Percentiles rank a stretch among this genome's conserved stretches.
Conservation (phyloP, 768 basidiomycete genomes). For the Tricholoma sp. region DNA sequence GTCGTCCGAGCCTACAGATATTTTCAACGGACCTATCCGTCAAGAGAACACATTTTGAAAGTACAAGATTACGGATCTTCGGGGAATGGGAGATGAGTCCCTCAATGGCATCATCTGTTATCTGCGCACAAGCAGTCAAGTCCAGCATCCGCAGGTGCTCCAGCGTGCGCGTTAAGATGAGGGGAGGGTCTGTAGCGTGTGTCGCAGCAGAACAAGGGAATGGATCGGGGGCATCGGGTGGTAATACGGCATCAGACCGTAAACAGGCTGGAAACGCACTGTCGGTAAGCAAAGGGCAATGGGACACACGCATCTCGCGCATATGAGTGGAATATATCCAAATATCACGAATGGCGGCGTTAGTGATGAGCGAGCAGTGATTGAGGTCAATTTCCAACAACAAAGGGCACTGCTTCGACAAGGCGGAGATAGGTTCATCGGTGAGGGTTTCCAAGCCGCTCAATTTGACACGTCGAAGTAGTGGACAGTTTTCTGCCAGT, state of each 20-base stretch:
- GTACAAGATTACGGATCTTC: slow-evolving; percentile 78
- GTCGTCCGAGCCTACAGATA: slow-evolving; percentile 84
- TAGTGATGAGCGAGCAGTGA: slow-evolving; percentile 72
- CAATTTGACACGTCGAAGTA: slow-evolving; percentile 87
- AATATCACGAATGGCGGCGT: slow-evolving; percentile 73
- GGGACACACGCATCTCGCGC: slow-evolving; percentile 86
- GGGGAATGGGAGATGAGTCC: slow-evolving; percentile 79
- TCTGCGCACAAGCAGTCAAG: slow-evolving; percentile 74
- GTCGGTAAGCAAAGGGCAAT: slow-evolving; percentile 76
- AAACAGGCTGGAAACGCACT: slow-evolving; percentile 78
- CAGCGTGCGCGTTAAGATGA: slow-evolving; percentile 58
- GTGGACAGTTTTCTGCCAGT: slow-evolving; percentile 67
- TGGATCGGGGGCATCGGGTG: slow-evolving; percentile 33
- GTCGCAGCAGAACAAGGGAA: slow-evolving; percentile 33
- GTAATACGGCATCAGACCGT: slow-evolving; percentile 28
- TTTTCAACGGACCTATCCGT: slow-evolving; percentile 81
- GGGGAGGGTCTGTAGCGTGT: slow-evolving; percentile 46
- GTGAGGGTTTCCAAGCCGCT: slow-evolving; percentile 73
- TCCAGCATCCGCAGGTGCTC: slow-evolving; percentile 93
- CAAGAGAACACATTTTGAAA: slow-evolving; percentile 78
- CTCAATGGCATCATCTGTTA: slow-evolving; percentile 82
- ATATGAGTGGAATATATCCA: slow-evolving; percentile 79
- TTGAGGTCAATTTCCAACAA: slow-evolving; percentile 94
- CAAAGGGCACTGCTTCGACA: slow-evolving; percentile 76
- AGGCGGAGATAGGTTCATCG: slow-evolving; percentile 66